These are phyloP conservation scores for Umbelopsis sp. DNA, from an alignment of 192 early-diverging fungal genomes.

Conservation along the genomic window DNA sequence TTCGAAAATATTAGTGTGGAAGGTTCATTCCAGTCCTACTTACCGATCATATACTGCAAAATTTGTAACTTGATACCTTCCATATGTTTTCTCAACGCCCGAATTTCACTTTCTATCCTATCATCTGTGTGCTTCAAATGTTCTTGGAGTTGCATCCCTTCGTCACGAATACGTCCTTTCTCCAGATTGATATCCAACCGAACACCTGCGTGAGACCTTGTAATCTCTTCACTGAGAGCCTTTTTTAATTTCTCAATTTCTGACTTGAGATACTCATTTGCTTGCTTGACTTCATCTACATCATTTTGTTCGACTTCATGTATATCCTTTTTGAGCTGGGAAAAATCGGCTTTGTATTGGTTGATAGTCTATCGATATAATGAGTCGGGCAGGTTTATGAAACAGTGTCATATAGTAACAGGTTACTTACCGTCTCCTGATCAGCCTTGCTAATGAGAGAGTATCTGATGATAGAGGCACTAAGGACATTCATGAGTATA, in stretches of 20 bases:
- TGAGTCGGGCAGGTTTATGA: neutral
- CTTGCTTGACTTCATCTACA: constrained; percentile 76
- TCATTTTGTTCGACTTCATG: constrained; percentile 88
- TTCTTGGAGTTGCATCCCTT: constrained; percentile 78
- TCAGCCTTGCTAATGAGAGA: constrained; percentile 80
- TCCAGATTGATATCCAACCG: constrained; percentile 87
- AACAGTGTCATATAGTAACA: neutral
- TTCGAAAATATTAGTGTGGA: neutral
- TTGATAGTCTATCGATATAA: constrained; percentile 63
- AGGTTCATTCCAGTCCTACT: neutral
- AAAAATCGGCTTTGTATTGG: constrained; percentile 85
- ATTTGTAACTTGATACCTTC: constrained; percentile 87
- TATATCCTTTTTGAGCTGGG: constrained; percentile 85
- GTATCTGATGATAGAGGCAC: constrained; percentile 57
- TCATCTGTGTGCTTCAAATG: constrained; percentile 83
- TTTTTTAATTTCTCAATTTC: constrained; percentile 87
- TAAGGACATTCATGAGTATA: constrained; percentile 24
- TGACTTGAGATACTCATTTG: constrained; percentile 73
- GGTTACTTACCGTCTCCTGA: constrained; percentile 61
- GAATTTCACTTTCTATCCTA: constrained; percentile 87
- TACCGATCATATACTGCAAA: constrained; percentile 77
- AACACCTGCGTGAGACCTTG: constrained; percentile 81
- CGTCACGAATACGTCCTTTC: constrained; percentile 86
- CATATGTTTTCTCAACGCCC: constrained; percentile 78
- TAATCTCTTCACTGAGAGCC: constrained; percentile 78